phyloP scores from a whole-genome alignment of 2,329 filamentous ascomycete species.

The Ophiocordyceps robertsii region DNA sequence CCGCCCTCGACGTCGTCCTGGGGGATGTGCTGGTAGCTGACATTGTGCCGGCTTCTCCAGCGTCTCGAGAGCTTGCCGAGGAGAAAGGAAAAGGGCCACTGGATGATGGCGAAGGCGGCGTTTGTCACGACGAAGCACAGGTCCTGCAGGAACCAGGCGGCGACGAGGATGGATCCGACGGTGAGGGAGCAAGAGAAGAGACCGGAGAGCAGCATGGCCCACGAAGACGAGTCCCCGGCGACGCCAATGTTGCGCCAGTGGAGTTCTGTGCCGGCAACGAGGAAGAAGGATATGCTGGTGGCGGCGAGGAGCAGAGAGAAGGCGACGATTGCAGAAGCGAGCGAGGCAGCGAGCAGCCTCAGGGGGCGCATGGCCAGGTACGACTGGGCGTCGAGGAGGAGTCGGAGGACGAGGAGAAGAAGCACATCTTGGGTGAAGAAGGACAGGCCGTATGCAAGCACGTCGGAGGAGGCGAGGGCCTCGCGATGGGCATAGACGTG shows the following conservation, averaged over 20 bases:
- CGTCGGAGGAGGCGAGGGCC: conserved; percentile 14
- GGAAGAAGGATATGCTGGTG: conserved; percentile 17
- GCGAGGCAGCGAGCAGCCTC: conserved; percentile 11
- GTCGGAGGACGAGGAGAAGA: conserved; percentile 16
- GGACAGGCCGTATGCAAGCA: conserved; percentile 17
- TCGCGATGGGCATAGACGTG: conserved; percentile 18
- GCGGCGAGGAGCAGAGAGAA: conserved; percentile 8
- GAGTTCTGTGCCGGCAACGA: conserved; percentile 14
- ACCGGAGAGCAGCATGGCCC: conserved; percentile 12
- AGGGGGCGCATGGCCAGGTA: conserved; percentile 8
- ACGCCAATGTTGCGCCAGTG: conserved; percentile 15
- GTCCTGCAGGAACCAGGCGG: conserved; percentile 11
- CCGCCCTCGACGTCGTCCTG: conserved; percentile 6
- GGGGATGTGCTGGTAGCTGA: conserved; percentile 5
- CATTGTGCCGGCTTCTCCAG: background rate
- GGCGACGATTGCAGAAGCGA: conserved; percentile 8
- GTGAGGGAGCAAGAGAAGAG: conserved; percentile 6
- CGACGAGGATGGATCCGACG: background rate
- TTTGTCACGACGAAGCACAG: conserved; percentile 7
- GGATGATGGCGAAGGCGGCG: conserved; percentile 8
- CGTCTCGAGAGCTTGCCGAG: conserved; percentile 5
- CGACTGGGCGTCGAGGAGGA: conserved; percentile 13
- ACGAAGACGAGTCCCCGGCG: conserved; percentile 11
- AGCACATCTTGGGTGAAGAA: conserved; percentile 21
- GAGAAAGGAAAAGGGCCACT: conserved; percentile 6